Evolutionary conservation across 2,329 filamentous ascomycete genomes (phyloP).

Genomic region (Diplocarpon rosae): DNA sequence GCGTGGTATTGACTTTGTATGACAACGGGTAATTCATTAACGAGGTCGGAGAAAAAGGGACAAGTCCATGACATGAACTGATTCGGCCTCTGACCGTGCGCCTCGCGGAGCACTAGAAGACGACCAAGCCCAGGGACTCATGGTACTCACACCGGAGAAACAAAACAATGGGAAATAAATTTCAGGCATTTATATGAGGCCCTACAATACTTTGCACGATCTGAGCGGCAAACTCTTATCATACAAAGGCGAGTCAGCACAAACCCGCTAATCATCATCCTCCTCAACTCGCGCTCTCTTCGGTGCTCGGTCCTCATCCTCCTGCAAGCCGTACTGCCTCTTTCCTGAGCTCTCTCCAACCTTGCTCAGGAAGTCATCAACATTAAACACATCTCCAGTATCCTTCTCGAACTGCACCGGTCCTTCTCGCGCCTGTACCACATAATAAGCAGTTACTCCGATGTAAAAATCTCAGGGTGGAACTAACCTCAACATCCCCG

Average conservation of each 20-base stretch:
- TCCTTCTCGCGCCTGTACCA: conserved; percentile 59
- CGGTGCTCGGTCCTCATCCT: conserved; percentile 42
- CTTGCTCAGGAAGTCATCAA: conserved; percentile 86
- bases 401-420: conserved; percentile 97
- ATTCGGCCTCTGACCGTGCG: too few relatives aligned
- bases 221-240: neutral
- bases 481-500: conserved; percentile 64
- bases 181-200: too few relatives aligned
- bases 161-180: too few relatives aligned
- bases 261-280: conserved; percentile 35
- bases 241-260: neutral
- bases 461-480: neutral
- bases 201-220: neutral
- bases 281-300: conserved; percentile 75
- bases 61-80: too few relatives aligned
- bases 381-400: conserved; percentile 74
- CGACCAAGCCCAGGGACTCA: too few relatives aligned
- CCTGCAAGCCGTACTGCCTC: conserved; percentile 67
- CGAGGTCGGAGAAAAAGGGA: too few relatives aligned
- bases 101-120: too few relatives aligned
- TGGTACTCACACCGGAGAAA: too few relatives aligned
- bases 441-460: conserved; percentile 13
- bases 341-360: conserved; percentile 52
- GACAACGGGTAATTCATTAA: too few relatives aligned
- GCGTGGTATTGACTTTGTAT: too few relatives aligned